Evolutionary conservation across 2,329 filamentous ascomycete genomes (phyloP).

Genomic region (Claviceps cyperi): DNA sequence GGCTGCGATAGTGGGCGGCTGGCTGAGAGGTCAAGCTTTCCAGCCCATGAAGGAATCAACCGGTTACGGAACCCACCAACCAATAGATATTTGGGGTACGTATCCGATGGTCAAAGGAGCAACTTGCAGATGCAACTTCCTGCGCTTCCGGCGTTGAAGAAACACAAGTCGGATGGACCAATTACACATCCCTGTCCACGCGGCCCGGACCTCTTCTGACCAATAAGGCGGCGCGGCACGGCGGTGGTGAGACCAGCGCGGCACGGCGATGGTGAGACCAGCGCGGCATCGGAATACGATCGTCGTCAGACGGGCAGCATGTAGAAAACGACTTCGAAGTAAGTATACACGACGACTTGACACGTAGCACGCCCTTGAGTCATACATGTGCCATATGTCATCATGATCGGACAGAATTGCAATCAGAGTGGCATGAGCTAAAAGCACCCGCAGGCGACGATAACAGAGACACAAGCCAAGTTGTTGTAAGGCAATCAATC

Average conservation of each 20-base stretch:
- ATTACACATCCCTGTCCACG: background rate
- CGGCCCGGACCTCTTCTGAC: slow-evolving; percentile 1
- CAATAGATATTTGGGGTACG: background rate
- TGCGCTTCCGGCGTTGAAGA: background rate
- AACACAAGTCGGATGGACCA: background rate
- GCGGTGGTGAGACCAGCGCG: background rate
- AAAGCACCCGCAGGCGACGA: too few relatives aligned
- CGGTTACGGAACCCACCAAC: background rate
- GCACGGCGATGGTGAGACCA: background rate
- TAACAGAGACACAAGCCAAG: background rate
- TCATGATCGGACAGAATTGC: background rate
- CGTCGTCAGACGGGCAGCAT: background rate
- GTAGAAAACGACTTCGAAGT: background rate
- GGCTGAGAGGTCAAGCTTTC: background rate
- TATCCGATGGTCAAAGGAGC: background rate
- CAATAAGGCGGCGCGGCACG: background rate
- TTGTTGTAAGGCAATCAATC: background rate
- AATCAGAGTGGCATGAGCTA: background rate
- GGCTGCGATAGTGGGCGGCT: background rate
- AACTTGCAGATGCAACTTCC: background rate
- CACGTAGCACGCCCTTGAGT: background rate
- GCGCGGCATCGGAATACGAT: background rate
- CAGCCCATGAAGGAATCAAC: background rate
- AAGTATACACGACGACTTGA: background rate
- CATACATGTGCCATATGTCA: background rate